These are phyloP conservation scores for Ehretia macrophylla DNA, from an alignment of 257 asterid genomes.

Conservation along the genomic window DNA sequence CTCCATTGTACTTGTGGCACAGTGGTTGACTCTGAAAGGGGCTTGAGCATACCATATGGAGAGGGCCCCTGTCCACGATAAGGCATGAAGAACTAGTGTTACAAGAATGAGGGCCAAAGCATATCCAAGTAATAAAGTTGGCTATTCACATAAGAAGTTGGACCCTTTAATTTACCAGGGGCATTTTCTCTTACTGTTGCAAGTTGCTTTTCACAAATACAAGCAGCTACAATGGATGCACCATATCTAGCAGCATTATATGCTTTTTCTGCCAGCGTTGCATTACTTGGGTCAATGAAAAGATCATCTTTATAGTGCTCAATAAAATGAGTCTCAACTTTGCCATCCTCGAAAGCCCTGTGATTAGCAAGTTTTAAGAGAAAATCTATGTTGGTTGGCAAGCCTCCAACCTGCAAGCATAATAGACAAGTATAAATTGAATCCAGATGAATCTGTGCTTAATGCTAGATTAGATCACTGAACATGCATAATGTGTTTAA, in stretches of 20 bases:
- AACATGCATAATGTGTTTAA: too few relatives aligned
- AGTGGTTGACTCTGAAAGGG: conserved; percentile 78
- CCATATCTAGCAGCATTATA: conserved; percentile 41
- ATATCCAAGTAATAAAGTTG: conserved; percentile 12
- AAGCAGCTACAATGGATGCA: conserved; percentile 78
- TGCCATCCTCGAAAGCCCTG: conserved; percentile 70
- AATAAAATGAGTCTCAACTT: conserved; percentile 93
- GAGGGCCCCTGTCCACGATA: conserved; percentile 44
- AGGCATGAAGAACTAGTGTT: conserved; percentile 15
- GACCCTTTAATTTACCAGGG: conserved; percentile 45
- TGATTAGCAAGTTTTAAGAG: conserved; percentile 74
- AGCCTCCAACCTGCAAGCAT: conserved; percentile 79
- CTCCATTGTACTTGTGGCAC: conserved; percentile 53
- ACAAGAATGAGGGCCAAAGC: conserved; percentile 5
- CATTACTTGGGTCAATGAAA: conserved; percentile 44
- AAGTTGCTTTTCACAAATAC: conserved; percentile 62
- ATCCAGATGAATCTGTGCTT: neutral
- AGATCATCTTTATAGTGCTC: conserved; percentile 74
- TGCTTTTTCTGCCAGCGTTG: conserved; percentile 39
- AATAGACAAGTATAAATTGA: neutral
- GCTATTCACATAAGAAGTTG: conserved; percentile 9
- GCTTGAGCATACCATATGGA: conserved; percentile 79
- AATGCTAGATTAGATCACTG: neutral
- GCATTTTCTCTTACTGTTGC: conserved; percentile 33
- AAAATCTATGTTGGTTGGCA: conserved; percentile 95